Evolutionary conservation across 2,329 filamentous ascomycete species (phyloP), one percentile per base, ranked within the genome.

Genomic region (Neofusicoccum ribis): DNA sequence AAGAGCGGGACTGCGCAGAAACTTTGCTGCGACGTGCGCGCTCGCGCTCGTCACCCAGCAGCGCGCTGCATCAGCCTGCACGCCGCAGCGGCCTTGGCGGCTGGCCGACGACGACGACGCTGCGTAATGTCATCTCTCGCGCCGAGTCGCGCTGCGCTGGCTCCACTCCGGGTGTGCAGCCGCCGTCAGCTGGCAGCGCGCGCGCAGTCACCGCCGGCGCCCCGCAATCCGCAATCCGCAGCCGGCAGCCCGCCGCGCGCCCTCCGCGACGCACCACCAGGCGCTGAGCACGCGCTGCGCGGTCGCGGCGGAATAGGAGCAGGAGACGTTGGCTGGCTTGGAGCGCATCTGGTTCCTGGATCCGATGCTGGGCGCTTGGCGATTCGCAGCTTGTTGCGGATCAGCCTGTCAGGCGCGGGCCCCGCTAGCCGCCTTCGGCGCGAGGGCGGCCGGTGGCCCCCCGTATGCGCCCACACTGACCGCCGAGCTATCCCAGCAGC

Each of bases 351-450:
- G 49, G 61, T 56, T 39, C 50, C 61, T 56, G 61, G 14, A 31
- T 31, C 27, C 5, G 31, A 36, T 54, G 51, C 51, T 23, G n/a
- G 47, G 47, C 47, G 44, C 59, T 62, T 51, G 60, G 60, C 60
- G 61, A 64, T 64, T 52, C 61, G 50, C 61, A 64, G 49, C 51
- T 47, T 64, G 61, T 64, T 64, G 61, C 61, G 61, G 61, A 64
- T 64, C 61, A 50, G 39, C 61, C 31, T 37, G 20, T 49, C 58
- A 61, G 58, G 58, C 34, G 31, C 31, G 58, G 17, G 34, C 39
- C 39, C 56, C 41, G 31, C 61, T 64, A 64, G 50, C 20, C 50
- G 20, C n/a, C 23, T 44, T 17, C 5, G 50, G 61, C 61, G 41
- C 47, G 37, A 5, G 27, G 27, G 27, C 27, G 27, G 5, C 27